Base-by-base conservation (phyloP, 2,329 filamentous ascomycete genomes). In the Teratosphaeria gauchensis region DNA sequence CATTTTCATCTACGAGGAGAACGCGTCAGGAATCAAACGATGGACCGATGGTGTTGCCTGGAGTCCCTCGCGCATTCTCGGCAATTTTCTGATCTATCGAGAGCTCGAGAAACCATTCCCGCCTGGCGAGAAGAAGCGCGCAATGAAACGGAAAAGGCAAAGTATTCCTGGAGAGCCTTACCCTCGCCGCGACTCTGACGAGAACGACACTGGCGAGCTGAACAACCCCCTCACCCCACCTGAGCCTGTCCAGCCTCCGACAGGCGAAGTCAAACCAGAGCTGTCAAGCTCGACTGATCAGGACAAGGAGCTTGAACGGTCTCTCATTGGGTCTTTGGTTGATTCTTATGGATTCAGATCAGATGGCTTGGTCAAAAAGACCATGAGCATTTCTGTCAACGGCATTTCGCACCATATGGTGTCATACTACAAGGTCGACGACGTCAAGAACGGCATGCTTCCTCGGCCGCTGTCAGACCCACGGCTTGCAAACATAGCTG, bases 21-120 rank as follows among this genome's bases (percentile, higher is more conserved):
- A 90, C 61, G 86, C 89, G 0, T 95, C 91, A 0, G 90, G 90
- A 4, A 95, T 96, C 75, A 95, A 95, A 76, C 82, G 92, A 58
- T 96, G 92, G 92, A 96, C 91, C 0, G 92, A 96, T 66, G 91
- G 92, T 14, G 84, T 92, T 11, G 86, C 87, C 6, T 96, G 92
- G 92, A 95, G 89, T 65, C 92, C 92, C 0, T 95, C 87, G 72
- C 86, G 88, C 16, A 92, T 95, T 54, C 78, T 92, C 54, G 87
- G 87, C 59, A 94, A 94, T 70, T 95, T 90, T 66, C 80, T 95
- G 51, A 83, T 95, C 65, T 95, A 95, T 69, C 85, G 90, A 32
- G 89, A 95, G 71, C 80, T 95, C 51, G 83, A 88, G 62, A 84
- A 87, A 66, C 85, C 87, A 0, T 92, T 92, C 64, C 32, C 85